Evolutionary conservation across 208 protist species (phyloP).

Genomic region (Blechomonas ayalai): DNA sequence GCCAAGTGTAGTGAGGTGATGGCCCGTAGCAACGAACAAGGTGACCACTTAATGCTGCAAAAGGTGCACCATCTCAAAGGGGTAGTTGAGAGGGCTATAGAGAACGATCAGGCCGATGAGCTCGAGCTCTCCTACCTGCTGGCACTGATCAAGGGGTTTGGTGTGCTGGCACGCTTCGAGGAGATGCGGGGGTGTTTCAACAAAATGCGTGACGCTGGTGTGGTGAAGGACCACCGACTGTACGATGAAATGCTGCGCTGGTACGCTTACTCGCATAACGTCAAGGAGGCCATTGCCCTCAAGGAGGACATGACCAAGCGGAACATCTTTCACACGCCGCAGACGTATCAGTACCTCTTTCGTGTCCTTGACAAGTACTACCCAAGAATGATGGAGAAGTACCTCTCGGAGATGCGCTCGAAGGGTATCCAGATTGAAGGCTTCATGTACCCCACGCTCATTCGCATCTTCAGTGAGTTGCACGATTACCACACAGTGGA

Average conservation of each 20-base stretch:
- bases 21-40: constrained; percentile 26
- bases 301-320: constrained; percentile 83
- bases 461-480: constrained; percentile 79
- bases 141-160: constrained; percentile 77
- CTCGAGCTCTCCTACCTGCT: constrained; percentile 53
- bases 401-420: constrained; percentile 71
- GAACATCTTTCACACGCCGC: constrained; percentile 68
- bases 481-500: constrained; percentile 51
- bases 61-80: constrained; percentile 67
- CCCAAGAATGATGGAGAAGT: constrained; percentile 82
- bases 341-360: constrained; percentile 83
- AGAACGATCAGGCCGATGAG: constrained; percentile 51
- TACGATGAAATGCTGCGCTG: constrained; percentile 90
- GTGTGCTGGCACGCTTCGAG: constrained; percentile 65
- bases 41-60: constrained; percentile 68
- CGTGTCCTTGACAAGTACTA: constrained; percentile 86
- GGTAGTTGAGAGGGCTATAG: constrained; percentile 50
- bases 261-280: constrained; percentile 76
- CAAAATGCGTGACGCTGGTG: constrained; percentile 28
- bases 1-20: constrained; percentile 71
- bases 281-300: constrained; percentile 82
- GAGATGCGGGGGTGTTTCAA: constrained; percentile 75
- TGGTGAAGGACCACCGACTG: constrained; percentile 55
- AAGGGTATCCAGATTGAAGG: constrained; percentile 69
- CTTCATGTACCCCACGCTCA: constrained; percentile 79